Base-by-base conservation (phyloP, 2,329 filamentous ascomycete species). In the Clonostachys sp. region DNA sequence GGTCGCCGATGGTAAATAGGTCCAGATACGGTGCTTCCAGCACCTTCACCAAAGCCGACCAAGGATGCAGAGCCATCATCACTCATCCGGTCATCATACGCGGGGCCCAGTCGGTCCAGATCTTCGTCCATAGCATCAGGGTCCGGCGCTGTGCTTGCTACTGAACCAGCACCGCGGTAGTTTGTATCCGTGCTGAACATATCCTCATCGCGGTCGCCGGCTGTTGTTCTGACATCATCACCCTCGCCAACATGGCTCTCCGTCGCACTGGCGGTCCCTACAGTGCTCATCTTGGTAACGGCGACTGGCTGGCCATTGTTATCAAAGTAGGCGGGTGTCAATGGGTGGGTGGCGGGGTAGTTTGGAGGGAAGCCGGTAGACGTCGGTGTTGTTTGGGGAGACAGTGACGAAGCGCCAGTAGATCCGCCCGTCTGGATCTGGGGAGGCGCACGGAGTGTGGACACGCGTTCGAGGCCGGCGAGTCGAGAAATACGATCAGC, bases 401-500 rank as follows among this genome's bases (percentile, higher is more conserved):
- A 72, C 39, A 73, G 63, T 39, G 74, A 68, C 13, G 66, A 65
- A 34, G 63, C 59, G 51, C 55, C 57, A 30, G 52, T 53, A 20
- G 48, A 47, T 18, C 44, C 33, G 58, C 46, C 66, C 52, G 52
- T 61, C 53, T 57, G 50, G 47, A 56, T 51, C 58, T 61, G 61
- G 50, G 68, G 59, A 10, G 70, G 66, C 33, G 80, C 74, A 51
- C 88, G 84, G 41, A 86, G 77, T n/a, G 89, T 88, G 14, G 87
- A 85, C 48, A 96, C 85, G 48, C 89, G 84, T 65, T 95, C 91
- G 36, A 96, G 81, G n/a, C 92, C 92, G 12, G 91, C 89, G 18
- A 96, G 83, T 45, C 92, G 91, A 41, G 91, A 96, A 67, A 97
- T 96, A 60, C 92, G 91, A 68, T 96, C 91, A 53, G 90, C 91